phyloP scores from a whole-genome alignment of 257 asterid genomes.

The Cinchona pubescens region DNA sequence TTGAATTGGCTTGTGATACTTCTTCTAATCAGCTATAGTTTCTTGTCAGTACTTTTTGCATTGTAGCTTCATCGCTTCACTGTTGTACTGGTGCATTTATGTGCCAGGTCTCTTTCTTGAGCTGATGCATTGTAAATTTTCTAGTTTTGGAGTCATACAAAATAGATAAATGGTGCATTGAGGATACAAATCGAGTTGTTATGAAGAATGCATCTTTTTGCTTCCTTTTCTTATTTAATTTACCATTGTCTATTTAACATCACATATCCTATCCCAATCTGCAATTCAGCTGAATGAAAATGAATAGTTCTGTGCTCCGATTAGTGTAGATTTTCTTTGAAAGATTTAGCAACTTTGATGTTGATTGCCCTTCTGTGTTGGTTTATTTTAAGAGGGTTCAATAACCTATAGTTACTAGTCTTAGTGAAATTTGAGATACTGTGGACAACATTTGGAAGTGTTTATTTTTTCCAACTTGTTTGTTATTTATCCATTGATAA shows the following conservation, averaged over 20 bases:
- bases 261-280: background rate
- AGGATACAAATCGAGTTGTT: background rate
- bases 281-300: background rate
- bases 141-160: background rate
- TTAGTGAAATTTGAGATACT: background rate
- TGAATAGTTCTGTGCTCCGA: background rate
- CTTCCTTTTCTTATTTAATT: background rate
- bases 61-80: background rate
- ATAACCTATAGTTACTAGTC: background rate
- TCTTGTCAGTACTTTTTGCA: background rate
- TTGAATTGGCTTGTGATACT: background rate
- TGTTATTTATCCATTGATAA: background rate
- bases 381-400: background rate
- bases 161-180: too few relatives aligned
- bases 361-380: background rate
- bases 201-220: background rate
- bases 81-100: background rate
- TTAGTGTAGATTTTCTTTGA: too few relatives aligned
- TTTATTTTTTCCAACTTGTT: background rate
- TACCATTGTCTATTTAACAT: background rate
- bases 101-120: background rate
- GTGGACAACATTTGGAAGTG: background rate
- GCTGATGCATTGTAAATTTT: background rate
- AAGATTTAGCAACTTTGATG: background rate
- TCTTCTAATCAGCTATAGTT: background rate